These are phyloP conservation scores for Yamadazyma mexicana DNA, from an alignment of 1,139 yeast genomes.

Conservation along the genomic window DNA sequence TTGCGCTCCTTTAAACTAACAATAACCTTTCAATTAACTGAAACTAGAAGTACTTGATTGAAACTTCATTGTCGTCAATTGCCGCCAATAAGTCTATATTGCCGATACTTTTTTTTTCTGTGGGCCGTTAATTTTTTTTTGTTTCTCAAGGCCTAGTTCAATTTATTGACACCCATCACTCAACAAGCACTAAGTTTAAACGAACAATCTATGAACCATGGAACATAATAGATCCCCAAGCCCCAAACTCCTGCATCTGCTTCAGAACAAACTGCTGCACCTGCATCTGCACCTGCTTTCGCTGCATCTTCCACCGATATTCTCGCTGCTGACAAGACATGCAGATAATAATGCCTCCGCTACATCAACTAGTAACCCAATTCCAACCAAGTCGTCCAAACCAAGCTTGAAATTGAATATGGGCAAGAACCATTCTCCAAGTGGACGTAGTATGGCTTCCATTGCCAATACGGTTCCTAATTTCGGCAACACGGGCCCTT, in stretches of 20 bases:
- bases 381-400: slow-evolving; percentile 5
- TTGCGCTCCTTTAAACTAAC: no score
- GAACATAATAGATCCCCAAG: slow-evolving; percentile 12
- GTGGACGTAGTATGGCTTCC: slow-evolving; percentile 12
- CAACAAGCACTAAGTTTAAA: no score
- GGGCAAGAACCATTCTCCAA: slow-evolving; percentile 9
- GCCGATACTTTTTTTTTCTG: no score
- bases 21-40: background rate
- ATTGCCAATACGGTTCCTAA: slow-evolving; percentile 15
- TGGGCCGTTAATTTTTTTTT: no score
- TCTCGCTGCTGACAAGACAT: background rate
- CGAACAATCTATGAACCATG: background rate
- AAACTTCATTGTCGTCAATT: no score
- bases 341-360: background rate
- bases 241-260: slow-evolving; percentile 7
- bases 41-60: no score
- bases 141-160: no score
- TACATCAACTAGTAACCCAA: background rate
- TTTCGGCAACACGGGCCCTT: slow-evolving; percentile 17
- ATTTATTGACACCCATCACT: no score
- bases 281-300: background rate
- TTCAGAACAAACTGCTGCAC: no score
- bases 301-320: background rate
- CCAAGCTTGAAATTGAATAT: slow-evolving; percentile 18
- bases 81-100: no score